Evolutionary conservation across 257 asterid species (phyloP).

Genomic region (Misopates orontium): DNA sequence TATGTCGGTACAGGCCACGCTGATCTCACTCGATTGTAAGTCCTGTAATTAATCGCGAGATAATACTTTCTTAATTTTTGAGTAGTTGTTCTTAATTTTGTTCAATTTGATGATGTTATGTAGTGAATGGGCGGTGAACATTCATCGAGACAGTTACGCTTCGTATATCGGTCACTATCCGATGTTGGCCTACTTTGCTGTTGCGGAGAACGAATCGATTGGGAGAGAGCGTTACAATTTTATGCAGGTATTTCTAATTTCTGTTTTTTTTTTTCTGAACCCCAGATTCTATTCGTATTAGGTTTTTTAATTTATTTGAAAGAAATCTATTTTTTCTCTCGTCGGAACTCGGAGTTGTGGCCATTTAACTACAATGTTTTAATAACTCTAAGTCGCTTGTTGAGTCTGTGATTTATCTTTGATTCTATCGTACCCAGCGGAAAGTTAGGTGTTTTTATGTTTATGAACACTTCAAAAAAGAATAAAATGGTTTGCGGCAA

Average conservation of each 20-base stretch:
- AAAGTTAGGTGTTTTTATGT: too few relatives aligned
- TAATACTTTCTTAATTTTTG: background rate
- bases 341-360: too few relatives aligned
- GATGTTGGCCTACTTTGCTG: conserved; percentile 79
- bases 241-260: conserved; percentile 66
- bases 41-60: background rate
- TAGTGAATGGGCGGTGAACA: conserved; percentile 99
- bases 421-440: too few relatives aligned
- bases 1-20: conserved; percentile 99
- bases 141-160: conserved; percentile 88
- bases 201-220: conserved; percentile 95
- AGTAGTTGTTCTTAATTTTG: background rate
- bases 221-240: conserved; percentile 98
- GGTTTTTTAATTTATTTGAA: too few relatives aligned
- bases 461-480: too few relatives aligned
- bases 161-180: conserved; percentile 95
- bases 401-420: too few relatives aligned
- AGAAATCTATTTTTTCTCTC: too few relatives aligned
- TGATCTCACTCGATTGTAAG: conserved; percentile 89
- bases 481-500: too few relatives aligned
- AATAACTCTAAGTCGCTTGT: too few relatives aligned
- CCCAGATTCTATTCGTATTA: too few relatives aligned
- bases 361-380: too few relatives aligned
- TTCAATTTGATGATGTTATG: background rate
- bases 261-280: background rate